Conservation (phyloP, 1,284 basidiomycete genomes). For the Pisolithus thermaeus region DNA sequence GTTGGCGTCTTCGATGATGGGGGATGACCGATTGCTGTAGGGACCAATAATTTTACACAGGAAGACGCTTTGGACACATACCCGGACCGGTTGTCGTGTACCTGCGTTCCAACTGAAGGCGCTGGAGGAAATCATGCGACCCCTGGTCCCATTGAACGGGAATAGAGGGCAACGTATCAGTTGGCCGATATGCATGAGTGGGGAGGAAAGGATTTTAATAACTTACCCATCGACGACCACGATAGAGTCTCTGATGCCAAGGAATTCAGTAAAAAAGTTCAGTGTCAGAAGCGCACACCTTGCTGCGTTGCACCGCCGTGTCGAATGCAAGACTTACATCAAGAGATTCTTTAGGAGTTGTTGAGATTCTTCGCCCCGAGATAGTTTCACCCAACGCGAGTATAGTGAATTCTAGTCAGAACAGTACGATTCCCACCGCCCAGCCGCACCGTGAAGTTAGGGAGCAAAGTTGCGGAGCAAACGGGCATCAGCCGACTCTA, state of each 20-base stretch:
- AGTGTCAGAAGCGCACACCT: not conserved
- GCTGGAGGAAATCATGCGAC: not conserved
- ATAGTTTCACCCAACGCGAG: conserved; percentile 20
- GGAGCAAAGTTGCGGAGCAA: not conserved
- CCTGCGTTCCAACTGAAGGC: not conserved
- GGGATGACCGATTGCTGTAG: not conserved
- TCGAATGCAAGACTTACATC: conserved; percentile 14
- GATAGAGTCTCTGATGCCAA: conserved; percentile 18
- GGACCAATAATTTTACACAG: not conserved
- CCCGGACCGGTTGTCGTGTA: not conserved
- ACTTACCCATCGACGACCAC: conserved; percentile 21
- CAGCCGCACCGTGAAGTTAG: not conserved
- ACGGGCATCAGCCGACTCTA: too few relatives aligned
- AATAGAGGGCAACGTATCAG: not conserved
- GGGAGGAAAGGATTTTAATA: not conserved
- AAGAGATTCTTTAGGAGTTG: conserved; percentile 21
- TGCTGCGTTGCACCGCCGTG: not conserved
- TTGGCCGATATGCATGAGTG: not conserved
- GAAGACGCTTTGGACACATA: not conserved
- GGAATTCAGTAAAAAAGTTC: too few relatives aligned
- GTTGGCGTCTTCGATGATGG: too few relatives aligned
- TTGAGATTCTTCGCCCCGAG: conserved; percentile 19
- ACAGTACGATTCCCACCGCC: not conserved
- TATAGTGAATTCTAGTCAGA: conserved; percentile 17
- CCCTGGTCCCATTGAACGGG: not conserved